Evolutionary conservation across 2,329 filamentous ascomycete genomes (phyloP), one percentile per base, ranked within the genome.

Genomic region (Curvularia spicifera): DNA sequence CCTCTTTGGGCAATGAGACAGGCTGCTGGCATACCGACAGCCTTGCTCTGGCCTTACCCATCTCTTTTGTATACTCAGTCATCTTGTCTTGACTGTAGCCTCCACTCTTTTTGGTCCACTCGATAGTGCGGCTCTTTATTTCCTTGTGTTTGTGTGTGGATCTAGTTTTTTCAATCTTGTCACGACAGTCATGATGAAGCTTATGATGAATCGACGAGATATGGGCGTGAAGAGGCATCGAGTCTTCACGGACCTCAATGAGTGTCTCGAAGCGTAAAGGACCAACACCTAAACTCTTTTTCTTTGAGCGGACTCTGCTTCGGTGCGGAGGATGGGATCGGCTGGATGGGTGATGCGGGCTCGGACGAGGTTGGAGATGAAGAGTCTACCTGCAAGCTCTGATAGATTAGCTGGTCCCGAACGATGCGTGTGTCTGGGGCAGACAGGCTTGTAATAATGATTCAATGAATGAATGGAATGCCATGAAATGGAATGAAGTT

Each of bases 21-120:
- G 40, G 40, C n/a, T 35, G 45, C 51, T 45, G 49, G 44, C 35
- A 47, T 39, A 26, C n/a, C 39, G 13, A 24, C 54, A 18, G 37
- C n/a, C 40, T 57, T 57, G 42, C 57, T 61, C 48, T 43, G 49
- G 49, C 51, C 56, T 56, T 48, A 49, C 43, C 56, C 53, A 52
- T 58, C 65, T 61, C 59, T 67, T 64, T 70, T 66, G 67, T 71
- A 70, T 62, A 66, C 69, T 69, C 60, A 46, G 58, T 57, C 63
- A 63, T 54, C 63, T 54, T 63, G 64, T 63, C 61, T 62, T 62
- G 63, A 61, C 26, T 57, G 56, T 57, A 65, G 37, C 51, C 56
- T 65, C 57, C 60, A 62, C 68, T 60, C 54, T 59, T 62, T 46
- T 54, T 28, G 56, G 61, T 59, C 66, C 57, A 56, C 63, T 35